A percentile compares a stretch with the other conserved stretches of the same genome.
phyloP scores from a whole-genome alignment of 306 rosid species.

The Urtica urens region DNA sequence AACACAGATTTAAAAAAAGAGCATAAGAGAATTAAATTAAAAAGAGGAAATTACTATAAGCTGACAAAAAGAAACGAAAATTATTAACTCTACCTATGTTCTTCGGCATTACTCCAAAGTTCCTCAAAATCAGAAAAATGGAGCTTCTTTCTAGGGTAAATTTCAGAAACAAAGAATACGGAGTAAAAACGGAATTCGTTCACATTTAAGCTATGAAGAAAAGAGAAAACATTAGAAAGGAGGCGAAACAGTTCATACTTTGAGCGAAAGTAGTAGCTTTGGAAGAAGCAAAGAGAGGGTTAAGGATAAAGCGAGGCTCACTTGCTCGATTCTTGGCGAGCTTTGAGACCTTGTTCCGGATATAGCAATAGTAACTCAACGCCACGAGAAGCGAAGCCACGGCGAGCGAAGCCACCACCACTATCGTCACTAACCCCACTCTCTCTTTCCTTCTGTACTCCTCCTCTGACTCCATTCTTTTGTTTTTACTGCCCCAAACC shows the following conservation, averaged over 20 bases:
- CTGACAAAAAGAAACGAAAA: no score
- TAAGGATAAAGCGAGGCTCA: conserved; percentile 19
- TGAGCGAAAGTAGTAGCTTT: conserved; percentile 1
- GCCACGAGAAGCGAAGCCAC: conserved; percentile 63
- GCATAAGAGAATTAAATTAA: no score
- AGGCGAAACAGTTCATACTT: conserved; percentile 1
- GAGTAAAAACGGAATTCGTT: no score
- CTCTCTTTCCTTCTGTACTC: conserved; percentile 49
- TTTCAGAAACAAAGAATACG: no score
- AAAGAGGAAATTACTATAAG: no score
- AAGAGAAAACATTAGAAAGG: neutral
- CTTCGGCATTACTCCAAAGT: no score
- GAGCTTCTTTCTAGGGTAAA: no score
- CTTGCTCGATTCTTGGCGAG: conserved; percentile 39
- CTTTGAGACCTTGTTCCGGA: conserved; percentile 56
- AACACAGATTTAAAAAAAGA: no score
- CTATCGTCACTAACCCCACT: conserved; percentile 36
- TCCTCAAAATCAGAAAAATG: no score
- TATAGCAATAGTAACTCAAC: conserved; percentile 78
- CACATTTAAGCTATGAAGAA: conserved; percentile 1
- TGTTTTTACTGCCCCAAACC: conserved; percentile 8
- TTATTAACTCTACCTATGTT: no score
- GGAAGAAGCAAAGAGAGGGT: conserved; percentile 7
- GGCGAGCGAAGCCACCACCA: conserved; percentile 61
- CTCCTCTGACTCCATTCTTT: conserved; percentile 50